Base-by-base conservation (phyloP, 805 yeast genomes). In the Candida koratica region DNA sequence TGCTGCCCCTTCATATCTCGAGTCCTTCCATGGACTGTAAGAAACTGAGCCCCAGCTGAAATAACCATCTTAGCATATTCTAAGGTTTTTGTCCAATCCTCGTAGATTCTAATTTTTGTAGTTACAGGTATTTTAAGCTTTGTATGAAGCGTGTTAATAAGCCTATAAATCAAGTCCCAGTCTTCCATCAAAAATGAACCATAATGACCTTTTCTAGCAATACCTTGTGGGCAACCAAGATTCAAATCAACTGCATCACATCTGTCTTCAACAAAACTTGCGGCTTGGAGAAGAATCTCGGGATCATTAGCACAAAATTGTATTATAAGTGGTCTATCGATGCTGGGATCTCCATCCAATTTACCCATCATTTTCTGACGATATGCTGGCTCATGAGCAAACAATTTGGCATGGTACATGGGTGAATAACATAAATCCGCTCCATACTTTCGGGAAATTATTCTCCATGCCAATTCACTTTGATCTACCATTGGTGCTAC, bases 401-500 rank as follows among this genome's bases (percentile, higher is more conserved):
- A 93, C 25, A 89, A 62, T 32, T 88, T 71, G 3, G 98, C 95
- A 59, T 93, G 97, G 46, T 84, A 75, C 99, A 93, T 93, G 3
- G 99, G 99, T 0, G 97, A 85, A 52, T 90, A 93, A 52, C 96
- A 86, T 22, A 93, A 65, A 2, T 88, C 86, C 0, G 98, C 97
- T 3, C 99, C 99, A 51, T 89, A 82, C 41, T 73, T 69, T 38
- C 97, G 71, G 3, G 95, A 84, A 11, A 93, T 64, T 12, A 85
- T 73, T 45, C 99, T 71, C 97, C 97, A 93, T 2, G 95, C 97
- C 13, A 93, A 69, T 53, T 93, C 99, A 3, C 90, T 80, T 47
- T 88, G 97, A 58, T 93, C 99, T 13, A 93, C 99, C 97, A 93
- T 90, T 1, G 99, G 99, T 3, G 97, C 98, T 14, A 93, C 93